Conservation (phyloP, 306 rosid genomes). For the Lathyrus aphaca region DNA sequence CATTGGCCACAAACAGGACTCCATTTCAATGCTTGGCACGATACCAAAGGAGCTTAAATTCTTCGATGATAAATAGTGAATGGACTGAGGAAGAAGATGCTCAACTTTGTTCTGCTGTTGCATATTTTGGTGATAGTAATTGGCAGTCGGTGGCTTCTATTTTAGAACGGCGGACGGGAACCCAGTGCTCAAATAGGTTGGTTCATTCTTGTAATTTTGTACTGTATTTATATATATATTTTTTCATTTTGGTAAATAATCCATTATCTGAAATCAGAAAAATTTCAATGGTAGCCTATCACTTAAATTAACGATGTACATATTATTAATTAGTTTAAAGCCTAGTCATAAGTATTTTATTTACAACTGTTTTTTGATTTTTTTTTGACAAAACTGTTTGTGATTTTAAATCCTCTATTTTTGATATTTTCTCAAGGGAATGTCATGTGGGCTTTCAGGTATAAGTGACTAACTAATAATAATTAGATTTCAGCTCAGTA, state of each 20-base stretch:
- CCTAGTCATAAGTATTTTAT: slow-evolving; percentile 1
- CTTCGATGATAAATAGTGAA: slow-evolving; percentile 77
- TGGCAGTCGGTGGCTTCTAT: slow-evolving; percentile 91
- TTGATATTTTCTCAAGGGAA: neutral
- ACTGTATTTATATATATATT: neutral
- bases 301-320: neutral
- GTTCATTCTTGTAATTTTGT: slow-evolving; percentile 44
- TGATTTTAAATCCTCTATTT: slow-evolving; percentile 6
- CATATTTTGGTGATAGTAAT: slow-evolving; percentile 58
- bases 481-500: slow-evolving; percentile 29
- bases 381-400: too few species aligned
- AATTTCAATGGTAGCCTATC: neutral
- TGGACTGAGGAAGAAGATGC: slow-evolving; percentile 95
- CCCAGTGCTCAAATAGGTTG: slow-evolving; percentile 97
- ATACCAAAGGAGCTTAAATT: slow-evolving; percentile 89
- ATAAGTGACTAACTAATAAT: slow-evolving; percentile 12
- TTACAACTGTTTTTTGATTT: slow-evolving; percentile 27
- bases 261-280: slow-evolving; percentile 14
- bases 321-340: slow-evolving; percentile 8
- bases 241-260: neutral
- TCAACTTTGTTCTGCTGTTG: slow-evolving; percentile 75
- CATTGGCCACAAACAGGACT: slow-evolving; percentile 77
- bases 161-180: slow-evolving; percentile 83
- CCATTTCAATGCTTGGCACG: slow-evolving; percentile 94
- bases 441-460: slow-evolving; percentile 5